A percentile compares a stretch with the other conserved stretches of the same genome.
These are phyloP conservation scores for Cryptococcus sp. DNA, from an alignment of 1,284 basidiomycete genomes.

Conservation along the genomic window DNA sequence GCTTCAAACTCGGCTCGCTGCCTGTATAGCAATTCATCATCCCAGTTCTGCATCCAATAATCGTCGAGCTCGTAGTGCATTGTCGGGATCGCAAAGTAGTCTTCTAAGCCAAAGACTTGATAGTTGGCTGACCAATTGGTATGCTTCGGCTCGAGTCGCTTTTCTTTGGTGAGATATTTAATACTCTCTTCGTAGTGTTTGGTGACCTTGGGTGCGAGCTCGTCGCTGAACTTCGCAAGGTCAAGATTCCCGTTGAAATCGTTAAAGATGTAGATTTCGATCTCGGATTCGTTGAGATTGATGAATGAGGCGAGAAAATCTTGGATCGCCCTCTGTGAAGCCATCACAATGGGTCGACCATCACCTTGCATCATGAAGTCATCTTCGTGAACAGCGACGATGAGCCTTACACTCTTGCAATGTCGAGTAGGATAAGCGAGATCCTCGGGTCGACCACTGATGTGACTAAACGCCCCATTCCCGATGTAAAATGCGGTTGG, in stretches of 20 bases:
- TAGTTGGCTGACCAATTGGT: no score
- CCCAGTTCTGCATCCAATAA: neutral
- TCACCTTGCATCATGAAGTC: neutral
- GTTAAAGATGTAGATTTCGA: neutral
- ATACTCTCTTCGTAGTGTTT: neutral
- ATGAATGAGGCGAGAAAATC: neutral
- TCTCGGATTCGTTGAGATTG: neutral
- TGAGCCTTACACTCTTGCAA: neutral
- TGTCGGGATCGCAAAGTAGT: neutral
- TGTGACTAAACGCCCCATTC: neutral
- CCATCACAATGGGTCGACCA: neutral
- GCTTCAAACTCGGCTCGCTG: neutral
- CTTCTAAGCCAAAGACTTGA: neutral
- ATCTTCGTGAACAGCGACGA: neutral
- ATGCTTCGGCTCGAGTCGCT: neutral
- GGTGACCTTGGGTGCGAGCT: neutral
- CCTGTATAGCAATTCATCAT: neutral
- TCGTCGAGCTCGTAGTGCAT: neutral
- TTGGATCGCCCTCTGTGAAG: neutral
- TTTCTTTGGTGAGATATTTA: neutral
- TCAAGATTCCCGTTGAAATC: neutral
- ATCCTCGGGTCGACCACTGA: neutral
- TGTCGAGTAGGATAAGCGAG: neutral
- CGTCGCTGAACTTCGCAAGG: neutral
- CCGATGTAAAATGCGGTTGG: neutral